These are phyloP conservation scores for Pichia sp. DNA, from an alignment of 1,139 yeast species.

Conservation along the genomic window DNA sequence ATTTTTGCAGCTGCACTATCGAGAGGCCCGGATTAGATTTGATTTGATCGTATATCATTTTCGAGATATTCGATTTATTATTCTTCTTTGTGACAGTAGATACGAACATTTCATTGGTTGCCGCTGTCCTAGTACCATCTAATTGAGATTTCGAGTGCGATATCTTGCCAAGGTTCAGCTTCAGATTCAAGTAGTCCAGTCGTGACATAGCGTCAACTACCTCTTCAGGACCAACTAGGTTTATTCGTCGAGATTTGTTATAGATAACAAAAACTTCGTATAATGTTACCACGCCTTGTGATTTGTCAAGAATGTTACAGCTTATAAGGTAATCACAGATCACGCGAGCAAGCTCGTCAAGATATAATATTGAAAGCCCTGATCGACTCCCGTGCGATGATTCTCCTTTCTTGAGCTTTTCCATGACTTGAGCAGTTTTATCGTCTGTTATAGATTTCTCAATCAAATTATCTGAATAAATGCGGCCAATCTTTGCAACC, in stretches of 20 bases:
- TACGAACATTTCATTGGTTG: too few relatives aligned
- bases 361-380: constrained; percentile 28
- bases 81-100: too few relatives aligned
- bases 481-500: constrained; percentile 21
- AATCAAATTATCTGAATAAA: constrained; percentile 23
- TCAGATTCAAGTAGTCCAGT: constrained; percentile 36
- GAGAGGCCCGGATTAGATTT: constrained; percentile 20
- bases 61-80: too few relatives aligned
- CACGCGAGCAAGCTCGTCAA: constrained; percentile 49
- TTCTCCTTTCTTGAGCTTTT: constrained; percentile 12
- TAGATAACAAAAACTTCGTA: constrained; percentile 55
- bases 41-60: too few relatives aligned
- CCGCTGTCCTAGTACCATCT: too few relatives aligned
- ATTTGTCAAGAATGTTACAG: constrained; percentile 35
- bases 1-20: constrained; percentile 21
- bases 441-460: constrained; percentile 17
- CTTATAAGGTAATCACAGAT: constrained; percentile 46
- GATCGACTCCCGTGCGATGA: constrained; percentile 5
- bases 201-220: constrained; percentile 42
- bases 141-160: too few relatives aligned
- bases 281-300: constrained; percentile 52
- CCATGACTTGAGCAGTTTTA: constrained; percentile 17
- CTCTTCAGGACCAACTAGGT: constrained; percentile 53
- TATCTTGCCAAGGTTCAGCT: constrained; percentile 25
- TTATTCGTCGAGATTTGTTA: constrained; percentile 53